phyloP scores from a whole-genome alignment of 2,329 filamentous ascomycete genomes.

The Beauveria bassiana region DNA sequence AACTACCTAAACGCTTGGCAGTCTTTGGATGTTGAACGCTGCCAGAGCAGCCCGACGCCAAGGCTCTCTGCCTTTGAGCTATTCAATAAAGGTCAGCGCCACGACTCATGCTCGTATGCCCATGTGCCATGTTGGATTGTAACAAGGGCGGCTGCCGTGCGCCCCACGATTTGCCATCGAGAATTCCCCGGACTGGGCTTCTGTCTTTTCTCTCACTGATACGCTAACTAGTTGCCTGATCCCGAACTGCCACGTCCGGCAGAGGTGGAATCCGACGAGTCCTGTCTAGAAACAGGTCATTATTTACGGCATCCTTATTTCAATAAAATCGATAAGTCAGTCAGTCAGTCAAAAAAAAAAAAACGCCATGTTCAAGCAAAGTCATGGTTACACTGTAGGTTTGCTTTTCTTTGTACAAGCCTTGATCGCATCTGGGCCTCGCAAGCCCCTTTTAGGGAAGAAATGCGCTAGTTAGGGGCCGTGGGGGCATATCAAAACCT shows the following conservation, averaged over 20 bases:
- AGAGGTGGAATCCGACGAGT: background rate
- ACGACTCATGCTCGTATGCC: background rate
- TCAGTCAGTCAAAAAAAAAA: background rate
- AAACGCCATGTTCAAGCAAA: background rate
- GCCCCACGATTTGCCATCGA: background rate
- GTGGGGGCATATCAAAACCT: background rate
- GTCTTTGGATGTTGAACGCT: no score
- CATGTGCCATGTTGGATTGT: background rate
- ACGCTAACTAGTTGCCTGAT: background rate
- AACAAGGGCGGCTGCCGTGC: background rate
- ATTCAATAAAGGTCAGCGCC: background rate
- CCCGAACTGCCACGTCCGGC: background rate
- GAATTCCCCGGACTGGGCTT: background rate
- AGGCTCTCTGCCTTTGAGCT: no score
- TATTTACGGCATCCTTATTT: background rate
- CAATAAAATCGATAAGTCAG: background rate
- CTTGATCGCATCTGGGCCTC: background rate
- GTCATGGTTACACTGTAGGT: background rate
- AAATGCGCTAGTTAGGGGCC: background rate
- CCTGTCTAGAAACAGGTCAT: background rate
- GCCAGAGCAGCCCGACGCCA: no score
- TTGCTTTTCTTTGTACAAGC: background rate
- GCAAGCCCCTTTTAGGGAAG: background rate
- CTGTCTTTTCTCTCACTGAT: background rate
- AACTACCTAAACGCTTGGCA: no score